Conservation (phyloP, 2,329 filamentous ascomycete genomes). For the Beauveria asiatica region DNA sequence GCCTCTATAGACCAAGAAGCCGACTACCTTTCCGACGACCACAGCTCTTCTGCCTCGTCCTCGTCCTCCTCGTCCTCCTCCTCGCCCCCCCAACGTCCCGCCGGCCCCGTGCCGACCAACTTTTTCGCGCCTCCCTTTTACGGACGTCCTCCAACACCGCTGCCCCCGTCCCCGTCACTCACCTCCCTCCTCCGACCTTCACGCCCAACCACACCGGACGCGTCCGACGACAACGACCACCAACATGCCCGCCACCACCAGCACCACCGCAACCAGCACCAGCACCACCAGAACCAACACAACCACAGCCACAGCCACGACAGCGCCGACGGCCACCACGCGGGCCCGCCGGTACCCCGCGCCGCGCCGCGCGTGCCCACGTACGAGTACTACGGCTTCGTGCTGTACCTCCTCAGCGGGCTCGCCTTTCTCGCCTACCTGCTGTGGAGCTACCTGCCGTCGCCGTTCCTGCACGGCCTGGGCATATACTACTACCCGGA, state of each 20-base stretch:
- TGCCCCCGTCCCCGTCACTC: constrained; percentile 85
- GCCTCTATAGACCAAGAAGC: constrained; percentile 28
- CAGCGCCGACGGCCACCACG: constrained; percentile 30
- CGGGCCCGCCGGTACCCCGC: constrained; percentile 64
- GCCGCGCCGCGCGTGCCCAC: constrained; percentile 93
- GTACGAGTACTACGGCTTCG: constrained; percentile 99
- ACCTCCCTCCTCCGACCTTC: constrained; percentile 87
- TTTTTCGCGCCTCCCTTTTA: constrained; percentile 82
- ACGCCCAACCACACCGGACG: constrained; percentile 87
- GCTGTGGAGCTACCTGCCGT: constrained; percentile 84
- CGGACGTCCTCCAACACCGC: constrained; percentile 87
- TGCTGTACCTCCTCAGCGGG: constrained; percentile 83
- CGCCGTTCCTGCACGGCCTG: constrained; percentile 82
- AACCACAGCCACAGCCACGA: no score
- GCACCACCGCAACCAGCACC: constrained; percentile 55
- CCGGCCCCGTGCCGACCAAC: constrained; percentile 39
- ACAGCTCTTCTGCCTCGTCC: constrained; percentile 14
- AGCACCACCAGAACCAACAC: constrained; percentile 53
- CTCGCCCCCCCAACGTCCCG: constrained; percentile 28
- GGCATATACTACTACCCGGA: constrained; percentile 97
- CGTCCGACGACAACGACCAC: constrained; percentile 73
- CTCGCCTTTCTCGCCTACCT: constrained; percentile 67
- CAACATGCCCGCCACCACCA: constrained; percentile 23
- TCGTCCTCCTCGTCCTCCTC: neutral
- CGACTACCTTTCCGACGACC: constrained; percentile 28